phyloP scores from a whole-genome alignment of 225 moss, liverwort and hornwort genomes.

The Anthoceros angustus region DNA sequence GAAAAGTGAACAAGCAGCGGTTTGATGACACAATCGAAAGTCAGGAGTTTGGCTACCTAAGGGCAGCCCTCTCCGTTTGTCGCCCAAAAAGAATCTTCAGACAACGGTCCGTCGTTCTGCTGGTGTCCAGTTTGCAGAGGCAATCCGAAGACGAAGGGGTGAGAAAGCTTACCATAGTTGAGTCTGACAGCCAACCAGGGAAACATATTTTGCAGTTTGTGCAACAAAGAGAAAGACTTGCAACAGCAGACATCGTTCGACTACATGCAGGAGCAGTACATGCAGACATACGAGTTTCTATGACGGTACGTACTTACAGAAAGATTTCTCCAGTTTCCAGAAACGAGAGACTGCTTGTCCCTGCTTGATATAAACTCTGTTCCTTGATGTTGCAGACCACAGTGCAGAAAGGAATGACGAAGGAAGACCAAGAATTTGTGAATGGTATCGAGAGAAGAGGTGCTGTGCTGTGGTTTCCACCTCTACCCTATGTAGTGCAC shows the following conservation, averaged over 20 bases:
- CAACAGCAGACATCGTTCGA: constrained; percentile 12
- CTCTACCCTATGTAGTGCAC: background rate
- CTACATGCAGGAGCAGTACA: constrained; percentile 10
- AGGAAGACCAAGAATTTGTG: constrained; percentile 13
- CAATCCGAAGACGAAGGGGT: background rate
- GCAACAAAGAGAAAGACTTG: constrained; percentile 10
- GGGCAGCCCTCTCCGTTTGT: constrained; percentile 13
- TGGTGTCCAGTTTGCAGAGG: constrained; percentile 3
- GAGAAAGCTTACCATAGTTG: constrained; percentile 8
- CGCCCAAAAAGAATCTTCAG: constrained; percentile 8
- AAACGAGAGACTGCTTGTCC: background rate
- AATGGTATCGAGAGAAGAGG: constrained; percentile 9
- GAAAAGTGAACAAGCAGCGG: constrained; percentile 6
- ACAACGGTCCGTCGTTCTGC: background rate
- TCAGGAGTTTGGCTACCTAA: constrained; percentile 10
- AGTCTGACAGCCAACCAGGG: constrained; percentile 7
- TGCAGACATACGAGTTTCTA: constrained; percentile 15
- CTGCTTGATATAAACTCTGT: background rate
- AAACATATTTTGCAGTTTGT: constrained; percentile 6
- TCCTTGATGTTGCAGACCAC: constrained; percentile 3
- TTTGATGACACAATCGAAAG: constrained; percentile 15
- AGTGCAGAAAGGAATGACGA: constrained; percentile 4
- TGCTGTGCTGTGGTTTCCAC: constrained; percentile 12
- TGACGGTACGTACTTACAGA: constrained; percentile 9
- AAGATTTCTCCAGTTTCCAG: background rate